These are phyloP conservation scores for Metrosideros polymorpha DNA, from an alignment of 441 rosid species.

Conservation along the genomic window DNA sequence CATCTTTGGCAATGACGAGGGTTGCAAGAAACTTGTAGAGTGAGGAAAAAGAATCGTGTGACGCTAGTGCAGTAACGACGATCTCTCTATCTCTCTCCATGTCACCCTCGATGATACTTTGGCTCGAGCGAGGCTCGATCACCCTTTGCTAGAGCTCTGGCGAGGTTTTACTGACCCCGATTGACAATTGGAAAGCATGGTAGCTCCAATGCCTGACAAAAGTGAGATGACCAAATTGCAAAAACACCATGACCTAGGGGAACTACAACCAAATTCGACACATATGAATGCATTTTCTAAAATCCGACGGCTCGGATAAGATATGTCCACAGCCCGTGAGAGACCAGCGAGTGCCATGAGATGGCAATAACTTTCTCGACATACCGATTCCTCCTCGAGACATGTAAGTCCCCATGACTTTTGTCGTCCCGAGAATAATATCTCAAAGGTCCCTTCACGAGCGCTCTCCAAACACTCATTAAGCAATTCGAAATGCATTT, in stretches of 20 bases:
- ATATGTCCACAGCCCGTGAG: fast-evolving
- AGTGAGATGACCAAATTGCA: background rate
- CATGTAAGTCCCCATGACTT: background rate
- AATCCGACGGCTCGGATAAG: fast-evolving
- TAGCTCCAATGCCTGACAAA: background rate
- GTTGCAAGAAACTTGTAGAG: no score
- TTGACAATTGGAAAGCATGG: background rate
- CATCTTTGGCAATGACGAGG: no score
- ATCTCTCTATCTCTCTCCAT: background rate
- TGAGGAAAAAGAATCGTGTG: no score
- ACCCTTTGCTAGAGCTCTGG: background rate
- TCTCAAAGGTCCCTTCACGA: no score
- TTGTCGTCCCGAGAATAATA: background rate
- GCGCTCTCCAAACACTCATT: no score
- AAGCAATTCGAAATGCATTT: no score
- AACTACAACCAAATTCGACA: background rate
- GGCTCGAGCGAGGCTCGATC: background rate
- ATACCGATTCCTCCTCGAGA: fast-evolving
- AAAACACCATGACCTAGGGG: background rate
- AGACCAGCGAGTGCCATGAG: background rate
- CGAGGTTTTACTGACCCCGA: background rate
- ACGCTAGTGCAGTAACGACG: no score
- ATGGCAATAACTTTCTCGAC: background rate
- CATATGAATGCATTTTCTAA: background rate
- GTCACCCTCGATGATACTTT: background rate